Evolutionary conservation across 225 moss, liverwort and hornwort species (phyloP), one percentile per base, ranked within the genome.

Genomic region (Marchantia paleacea): DNA sequence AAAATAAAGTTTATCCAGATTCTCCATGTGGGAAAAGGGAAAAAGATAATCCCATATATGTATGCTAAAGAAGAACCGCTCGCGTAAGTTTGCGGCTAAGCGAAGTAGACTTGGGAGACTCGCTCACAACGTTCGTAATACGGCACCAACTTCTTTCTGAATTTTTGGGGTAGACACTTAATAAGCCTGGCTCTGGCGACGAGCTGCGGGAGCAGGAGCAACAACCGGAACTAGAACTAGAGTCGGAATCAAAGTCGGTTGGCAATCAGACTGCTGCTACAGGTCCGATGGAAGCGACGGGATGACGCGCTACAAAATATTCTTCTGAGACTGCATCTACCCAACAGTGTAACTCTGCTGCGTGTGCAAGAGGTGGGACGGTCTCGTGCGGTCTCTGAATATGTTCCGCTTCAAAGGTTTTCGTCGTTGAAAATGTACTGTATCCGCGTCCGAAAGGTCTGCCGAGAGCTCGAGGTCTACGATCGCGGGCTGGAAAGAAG

Each of bases 291-390:
- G 54, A 57, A 25, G 53, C 53, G n/a, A 39, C 55, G 71, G 60
- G 77, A 70, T 18, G 57, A 75, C 67, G 61, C 11, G 51, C 55
- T 79, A 61, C 72, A 78, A 73, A 60, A 71, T 22, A 62, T 72
- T 58, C 16, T 25, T 39, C 39, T 25, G 63, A 61, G 62, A 71
- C 52, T 51, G 66, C 67, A 51, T 73, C 73, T 29, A 68, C 51
- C 73, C 73, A 15, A 60, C 25, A 68, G 20, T 57, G 57, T 12
- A 16, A 18, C 65, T 65, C 31, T 63, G 72, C 64, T 81, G 78
- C 73, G 26, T 52, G 61, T 52, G 55, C 49, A 75, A 14, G 25
- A 51, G 65, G 55, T n/a, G 51, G 10, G 55, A 66, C 24, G n/a
- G 18, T 26, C 28, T 20, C 55, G 55, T 78, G 14, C 22, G 28